Evolutionary conservation across 345 rosid genomes (phyloP).

Genomic region (Microcos paniculata): DNA sequence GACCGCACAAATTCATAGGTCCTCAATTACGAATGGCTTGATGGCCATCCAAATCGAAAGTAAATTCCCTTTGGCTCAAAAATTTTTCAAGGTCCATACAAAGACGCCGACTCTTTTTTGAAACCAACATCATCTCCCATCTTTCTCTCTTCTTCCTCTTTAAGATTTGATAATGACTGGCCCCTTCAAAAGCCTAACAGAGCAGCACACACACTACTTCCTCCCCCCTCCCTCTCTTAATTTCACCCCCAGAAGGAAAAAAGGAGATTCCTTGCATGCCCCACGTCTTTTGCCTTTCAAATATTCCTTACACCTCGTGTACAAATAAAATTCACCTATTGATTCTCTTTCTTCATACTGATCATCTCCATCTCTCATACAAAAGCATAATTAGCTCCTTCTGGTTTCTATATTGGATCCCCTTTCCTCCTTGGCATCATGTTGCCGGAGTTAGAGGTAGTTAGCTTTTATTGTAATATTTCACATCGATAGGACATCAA

Average conservation of each 20-base stretch:
- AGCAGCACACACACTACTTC: slow-evolving; percentile 6
- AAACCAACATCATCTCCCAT: slow-evolving; percentile 5
- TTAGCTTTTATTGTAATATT: neutral
- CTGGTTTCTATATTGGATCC: slow-evolving; percentile 16
- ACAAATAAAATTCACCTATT: slow-evolving; percentile 44
- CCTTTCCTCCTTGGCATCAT: slow-evolving; percentile 26
- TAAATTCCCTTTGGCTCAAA: slow-evolving; percentile 32
- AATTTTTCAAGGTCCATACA: neutral
- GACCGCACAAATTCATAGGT: neutral
- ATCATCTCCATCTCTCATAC: neutral
- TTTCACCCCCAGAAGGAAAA: slow-evolving; percentile 13
- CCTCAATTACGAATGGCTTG: slow-evolving; percentile 19
- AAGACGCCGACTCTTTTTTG: slow-evolving; percentile 16
- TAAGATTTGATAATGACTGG: slow-evolving; percentile 27
- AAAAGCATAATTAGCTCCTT: slow-evolving; percentile 5
- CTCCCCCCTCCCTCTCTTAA: neutral
- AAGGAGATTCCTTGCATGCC: slow-evolving; percentile 64
- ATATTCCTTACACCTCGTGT: slow-evolving; percentile 41
- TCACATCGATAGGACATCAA: neutral
- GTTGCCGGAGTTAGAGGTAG: slow-evolving; percentile 52
- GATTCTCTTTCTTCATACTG: slow-evolving; percentile 46
- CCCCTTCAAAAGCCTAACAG: slow-evolving; percentile 16
- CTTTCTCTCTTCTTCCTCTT: slow-evolving; percentile 4
- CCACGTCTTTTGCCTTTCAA: slow-evolving; percentile 52
- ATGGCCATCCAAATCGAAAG: slow-evolving; percentile 38